Conservation (phyloP, 305 asterid species). For the Fraxinus xanthoxyloides region DNA sequence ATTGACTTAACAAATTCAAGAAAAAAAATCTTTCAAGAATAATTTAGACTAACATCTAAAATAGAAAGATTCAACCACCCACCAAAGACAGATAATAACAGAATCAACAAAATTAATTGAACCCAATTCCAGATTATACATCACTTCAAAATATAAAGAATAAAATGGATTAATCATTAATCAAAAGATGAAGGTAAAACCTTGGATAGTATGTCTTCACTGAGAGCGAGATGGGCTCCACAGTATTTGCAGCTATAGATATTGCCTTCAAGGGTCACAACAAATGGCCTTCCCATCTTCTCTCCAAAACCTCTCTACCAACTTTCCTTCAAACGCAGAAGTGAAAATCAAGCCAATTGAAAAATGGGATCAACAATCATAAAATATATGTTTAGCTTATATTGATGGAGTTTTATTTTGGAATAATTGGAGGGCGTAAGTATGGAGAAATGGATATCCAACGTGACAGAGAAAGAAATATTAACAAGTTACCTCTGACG, state of each 20-base stretch:
- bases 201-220: conserved; percentile 68
- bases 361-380: background rate
- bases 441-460: background rate
- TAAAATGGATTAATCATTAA: background rate
- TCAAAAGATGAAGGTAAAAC: conserved; percentile 27
- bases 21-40: background rate
- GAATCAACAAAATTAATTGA: background rate
- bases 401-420: background rate
- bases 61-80: conserved; percentile 1
- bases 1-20: background rate
- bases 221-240: conserved; percentile 74
- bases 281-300: conserved; percentile 77
- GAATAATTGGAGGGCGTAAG: background rate
- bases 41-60: background rate
- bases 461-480: background rate
- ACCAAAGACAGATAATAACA: conserved; percentile 1
- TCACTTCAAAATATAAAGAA: background rate
- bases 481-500: background rate
- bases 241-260: conserved; percentile 91
- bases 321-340: background rate
- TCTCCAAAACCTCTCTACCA: background rate
- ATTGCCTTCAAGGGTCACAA: conserved; percentile 69
- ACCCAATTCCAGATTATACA: conserved; percentile 7
- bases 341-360: background rate
- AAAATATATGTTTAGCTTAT: background rate